Conservation (phyloP, 176 grass and related monocot genomes). For the Dendrocalamus sinicus region DNA sequence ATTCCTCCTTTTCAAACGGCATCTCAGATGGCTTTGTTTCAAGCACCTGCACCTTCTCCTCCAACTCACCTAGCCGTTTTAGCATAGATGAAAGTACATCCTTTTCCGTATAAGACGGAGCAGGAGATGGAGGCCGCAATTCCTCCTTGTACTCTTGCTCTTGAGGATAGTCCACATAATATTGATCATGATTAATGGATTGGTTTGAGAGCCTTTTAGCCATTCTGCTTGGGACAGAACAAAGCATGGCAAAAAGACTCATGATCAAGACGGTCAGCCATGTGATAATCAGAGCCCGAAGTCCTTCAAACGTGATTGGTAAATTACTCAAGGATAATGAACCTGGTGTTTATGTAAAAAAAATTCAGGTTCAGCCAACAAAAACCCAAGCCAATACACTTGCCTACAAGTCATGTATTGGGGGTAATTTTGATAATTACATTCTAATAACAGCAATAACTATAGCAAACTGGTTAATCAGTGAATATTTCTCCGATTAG, state of each 20-base stretch:
- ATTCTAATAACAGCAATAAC: conserved; percentile 6
- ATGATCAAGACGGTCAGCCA: conserved; percentile 77
- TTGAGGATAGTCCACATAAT: conserved; percentile 53
- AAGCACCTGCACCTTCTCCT: conserved; percentile 83
- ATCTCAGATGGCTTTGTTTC: conserved; percentile 85
- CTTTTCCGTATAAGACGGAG: conserved; percentile 70
- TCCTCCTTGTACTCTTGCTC: conserved; percentile 71
- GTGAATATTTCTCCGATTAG: not conserved
- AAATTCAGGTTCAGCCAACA: conserved; percentile 11
- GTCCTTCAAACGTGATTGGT: conserved; percentile 45
- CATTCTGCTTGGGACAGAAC: conserved; percentile 60
- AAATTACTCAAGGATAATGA: conserved; percentile 45
- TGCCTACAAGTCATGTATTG: not conserved
- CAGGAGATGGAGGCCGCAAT: conserved; percentile 91
- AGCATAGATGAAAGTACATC: conserved; percentile 78
- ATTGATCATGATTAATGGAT: conserved; percentile 46
- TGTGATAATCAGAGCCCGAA: conserved; percentile 54
- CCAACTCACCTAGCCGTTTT: conserved; percentile 72
- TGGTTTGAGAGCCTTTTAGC: conserved; percentile 69
- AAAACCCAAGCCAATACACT: not conserved
- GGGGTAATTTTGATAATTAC: not conserved
- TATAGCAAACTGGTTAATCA: not conserved
- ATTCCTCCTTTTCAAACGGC: conserved; percentile 91
- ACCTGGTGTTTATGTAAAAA: conserved; percentile 47
- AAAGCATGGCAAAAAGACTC: conserved; percentile 66